A percentile compares a stretch with the other conserved stretches of the same genome.
These are phyloP conservation scores for Aureobasidium subglaciale DNA, from an alignment of 2,329 filamentous ascomycete species.

Conservation along the genomic window DNA sequence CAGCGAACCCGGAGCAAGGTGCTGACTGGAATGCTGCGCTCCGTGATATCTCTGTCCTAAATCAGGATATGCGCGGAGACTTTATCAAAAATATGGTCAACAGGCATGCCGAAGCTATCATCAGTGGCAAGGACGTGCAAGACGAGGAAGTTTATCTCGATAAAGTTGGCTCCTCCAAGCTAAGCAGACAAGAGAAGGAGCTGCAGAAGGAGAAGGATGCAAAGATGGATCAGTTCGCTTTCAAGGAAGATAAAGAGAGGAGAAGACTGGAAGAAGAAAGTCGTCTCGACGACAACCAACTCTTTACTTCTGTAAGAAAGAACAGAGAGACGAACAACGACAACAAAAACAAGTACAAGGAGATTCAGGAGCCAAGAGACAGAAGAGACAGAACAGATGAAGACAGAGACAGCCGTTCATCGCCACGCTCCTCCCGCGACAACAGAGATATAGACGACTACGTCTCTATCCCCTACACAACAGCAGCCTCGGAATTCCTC, in stretches of 20 bases:
- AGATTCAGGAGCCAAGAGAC: not conserved
- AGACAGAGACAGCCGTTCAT: not conserved
- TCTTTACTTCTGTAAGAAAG: not conserved
- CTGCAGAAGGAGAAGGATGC: not conserved
- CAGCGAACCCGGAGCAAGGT: not conserved
- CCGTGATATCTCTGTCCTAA: not conserved
- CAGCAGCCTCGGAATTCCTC: constrained; percentile 82
- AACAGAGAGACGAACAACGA: constrained; percentile 1
- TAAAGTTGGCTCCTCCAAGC: not conserved
- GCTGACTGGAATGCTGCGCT: not conserved
- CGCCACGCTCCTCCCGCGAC: not conserved
- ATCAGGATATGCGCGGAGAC: not conserved
- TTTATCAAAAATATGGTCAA: not conserved
- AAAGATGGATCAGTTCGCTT: not conserved
- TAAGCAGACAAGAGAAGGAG: not conserved
- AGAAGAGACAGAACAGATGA: no score
- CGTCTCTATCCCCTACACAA: constrained; percentile 59
- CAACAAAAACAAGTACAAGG: constrained; percentile 6
- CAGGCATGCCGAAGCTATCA: not conserved
- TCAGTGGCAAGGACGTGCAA: not conserved
- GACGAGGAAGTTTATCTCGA: no score
- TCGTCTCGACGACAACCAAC: constrained; percentile 4
- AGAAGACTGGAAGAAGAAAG: constrained; percentile 7
- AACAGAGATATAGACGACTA: not conserved
- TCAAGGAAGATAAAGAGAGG: not conserved